Conservation (phyloP, 2,329 filamentous ascomycete genomes). For the Cladobotryum protrusum region DNA sequence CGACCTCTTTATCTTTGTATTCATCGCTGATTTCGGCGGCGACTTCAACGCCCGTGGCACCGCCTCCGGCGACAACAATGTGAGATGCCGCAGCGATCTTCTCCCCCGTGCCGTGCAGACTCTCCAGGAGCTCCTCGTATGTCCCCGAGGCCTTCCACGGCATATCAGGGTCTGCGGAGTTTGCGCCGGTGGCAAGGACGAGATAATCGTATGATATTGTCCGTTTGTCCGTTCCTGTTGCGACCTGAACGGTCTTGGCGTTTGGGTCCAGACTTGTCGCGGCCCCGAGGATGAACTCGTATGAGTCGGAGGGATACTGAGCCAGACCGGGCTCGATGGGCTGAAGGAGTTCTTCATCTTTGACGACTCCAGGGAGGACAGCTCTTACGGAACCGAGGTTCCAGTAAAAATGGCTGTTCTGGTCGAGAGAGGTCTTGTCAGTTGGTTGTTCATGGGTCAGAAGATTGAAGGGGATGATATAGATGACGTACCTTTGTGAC, state of each 20-base stretch:
- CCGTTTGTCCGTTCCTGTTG: constrained; percentile 15
- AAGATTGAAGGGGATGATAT: background rate
- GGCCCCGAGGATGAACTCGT: constrained; percentile 47
- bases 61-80: constrained; percentile 52
- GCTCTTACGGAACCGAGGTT: constrained; percentile 51
- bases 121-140: constrained; percentile 37
- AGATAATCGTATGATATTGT: constrained; percentile 48
- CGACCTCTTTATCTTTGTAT: constrained; percentile 43
- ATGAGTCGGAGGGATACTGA: constrained; percentile 42
- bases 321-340: constrained; percentile 44
- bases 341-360: constrained; percentile 44
- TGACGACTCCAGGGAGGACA: constrained; percentile 44
- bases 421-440: background rate
- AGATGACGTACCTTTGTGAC: constrained; percentile 44
- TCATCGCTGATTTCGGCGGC: constrained; percentile 49
- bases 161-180: constrained; percentile 31
- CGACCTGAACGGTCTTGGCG: constrained; percentile 38
- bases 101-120: constrained; percentile 35
- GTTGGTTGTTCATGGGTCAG: background rate
- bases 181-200: constrained; percentile 51
- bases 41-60: constrained; percentile 50
- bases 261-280: constrained; percentile 36
- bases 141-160: constrained; percentile 49
- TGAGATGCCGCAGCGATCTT: constrained; percentile 40
- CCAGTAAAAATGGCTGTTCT: constrained; percentile 55